These are phyloP conservation scores for Sequoia sempervirens DNA, from an alignment of 75 land plant species.

Conservation along the genomic window DNA sequence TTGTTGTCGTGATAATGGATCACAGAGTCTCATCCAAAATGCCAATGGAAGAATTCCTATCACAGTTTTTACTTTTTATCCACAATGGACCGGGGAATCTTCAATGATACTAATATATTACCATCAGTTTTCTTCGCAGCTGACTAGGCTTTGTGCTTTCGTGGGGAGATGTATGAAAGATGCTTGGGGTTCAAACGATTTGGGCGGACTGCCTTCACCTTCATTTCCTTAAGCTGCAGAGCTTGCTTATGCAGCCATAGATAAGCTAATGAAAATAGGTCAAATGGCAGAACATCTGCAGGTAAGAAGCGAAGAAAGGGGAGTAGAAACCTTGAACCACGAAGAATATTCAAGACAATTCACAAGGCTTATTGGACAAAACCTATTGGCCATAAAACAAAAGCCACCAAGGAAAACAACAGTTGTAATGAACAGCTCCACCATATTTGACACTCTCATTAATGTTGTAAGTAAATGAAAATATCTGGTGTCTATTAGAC, in stretches of 20 bases:
- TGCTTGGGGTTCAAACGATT: constrained; percentile 4
- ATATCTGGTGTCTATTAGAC: too few relatives aligned
- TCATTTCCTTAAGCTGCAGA: constrained; percentile 32
- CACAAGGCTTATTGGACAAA: constrained; percentile 19
- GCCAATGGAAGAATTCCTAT: too few relatives aligned
- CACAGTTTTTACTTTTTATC: too few relatives aligned
- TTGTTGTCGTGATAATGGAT: too few relatives aligned
- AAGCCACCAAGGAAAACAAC: constrained; percentile 69
- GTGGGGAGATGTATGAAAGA: background rate
- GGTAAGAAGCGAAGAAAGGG: constrained; percentile 47
- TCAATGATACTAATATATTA: too few relatives aligned
- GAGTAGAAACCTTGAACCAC: constrained; percentile 61
- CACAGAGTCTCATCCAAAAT: too few relatives aligned
- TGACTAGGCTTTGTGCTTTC: constrained; percentile 15
- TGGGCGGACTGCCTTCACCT: constrained; percentile 1
- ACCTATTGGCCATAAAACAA: constrained; percentile 29
- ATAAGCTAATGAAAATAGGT: constrained; percentile 61
- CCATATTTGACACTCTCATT: constrained; percentile 7
- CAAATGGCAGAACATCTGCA: constrained; percentile 55
- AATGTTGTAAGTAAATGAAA: background rate
- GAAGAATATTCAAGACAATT: constrained; percentile 63
- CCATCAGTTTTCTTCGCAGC: background rate
- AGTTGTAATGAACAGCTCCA: constrained; percentile 48
- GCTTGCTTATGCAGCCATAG: constrained; percentile 43
- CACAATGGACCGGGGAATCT: too few relatives aligned